A percentile compares a stretch with the other conserved stretches of the same genome.
Conservation (phyloP, 2,329 filamentous ascomycete species). For the Claviceps spartinae region DNA sequence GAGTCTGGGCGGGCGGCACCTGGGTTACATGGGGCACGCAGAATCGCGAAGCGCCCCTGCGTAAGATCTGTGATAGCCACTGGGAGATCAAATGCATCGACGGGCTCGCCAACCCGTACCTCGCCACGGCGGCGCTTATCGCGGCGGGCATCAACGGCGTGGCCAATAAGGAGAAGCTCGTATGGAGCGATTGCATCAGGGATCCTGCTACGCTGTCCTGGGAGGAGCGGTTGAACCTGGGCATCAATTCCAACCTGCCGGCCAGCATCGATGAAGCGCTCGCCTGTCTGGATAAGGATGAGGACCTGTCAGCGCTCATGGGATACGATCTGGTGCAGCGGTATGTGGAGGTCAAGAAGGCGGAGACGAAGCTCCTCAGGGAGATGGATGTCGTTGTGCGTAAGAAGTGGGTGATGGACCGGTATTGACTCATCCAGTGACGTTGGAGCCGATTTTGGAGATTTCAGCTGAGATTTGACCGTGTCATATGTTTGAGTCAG, state of each 20-base stretch:
- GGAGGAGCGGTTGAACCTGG: conserved; percentile 35
- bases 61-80: conserved; percentile 50
- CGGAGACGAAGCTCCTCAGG: conserved; percentile 31
- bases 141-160: conserved; percentile 18
- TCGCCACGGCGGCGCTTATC: conserved; percentile 31
- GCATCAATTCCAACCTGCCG: conserved; percentile 42
- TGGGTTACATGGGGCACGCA: conserved; percentile 74
- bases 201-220: conserved; percentile 39
- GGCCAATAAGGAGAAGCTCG: conserved; percentile 22
- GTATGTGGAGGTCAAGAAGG: conserved; percentile 45
- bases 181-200: conserved; percentile 37
- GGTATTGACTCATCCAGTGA: conserved; percentile 30
- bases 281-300: conserved; percentile 33
- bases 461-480: background rate
- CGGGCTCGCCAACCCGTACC: conserved; percentile 65
- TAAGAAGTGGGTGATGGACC: conserved; percentile 48
- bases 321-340: conserved; percentile 37
- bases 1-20: conserved; percentile 65
- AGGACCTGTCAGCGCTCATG: conserved; percentile 30
- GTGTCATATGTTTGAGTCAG: background rate
- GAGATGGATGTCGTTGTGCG: conserved; percentile 34
- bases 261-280: conserved; percentile 40
- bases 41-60: conserved; percentile 63
- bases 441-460: background rate
- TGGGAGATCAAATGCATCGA: conserved; percentile 75